A percentile compares a stretch with the other conserved stretches of the same genome.
phyloP scores from a whole-genome alignment of 257 asterid species.

The Solanum clarkiae region DNA sequence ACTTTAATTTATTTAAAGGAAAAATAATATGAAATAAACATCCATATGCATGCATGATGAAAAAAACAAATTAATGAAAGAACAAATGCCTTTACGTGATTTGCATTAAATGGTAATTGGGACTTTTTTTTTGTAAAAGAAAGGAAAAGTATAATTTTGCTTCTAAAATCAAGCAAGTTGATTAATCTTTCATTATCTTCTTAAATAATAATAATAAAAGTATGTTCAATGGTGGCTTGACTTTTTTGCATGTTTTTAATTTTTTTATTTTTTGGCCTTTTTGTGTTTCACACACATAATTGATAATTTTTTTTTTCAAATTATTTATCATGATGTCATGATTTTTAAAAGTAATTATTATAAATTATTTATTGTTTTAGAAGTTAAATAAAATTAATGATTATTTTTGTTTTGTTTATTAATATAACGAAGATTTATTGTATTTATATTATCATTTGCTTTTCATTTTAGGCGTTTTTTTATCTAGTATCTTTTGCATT shows the following conservation, averaged over 20 bases:
- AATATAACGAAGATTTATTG: too few species aligned
- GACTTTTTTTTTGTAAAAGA: background rate
- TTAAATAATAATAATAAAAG: background rate
- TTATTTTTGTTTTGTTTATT: too few species aligned
- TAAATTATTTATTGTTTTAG: too few species aligned
- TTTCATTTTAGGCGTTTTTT: too few species aligned
- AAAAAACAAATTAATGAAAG: background rate
- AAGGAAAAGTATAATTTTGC: background rate
- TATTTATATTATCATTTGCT: too few species aligned
- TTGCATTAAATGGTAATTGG: background rate
- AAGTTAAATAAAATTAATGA: too few species aligned
- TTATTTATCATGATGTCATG: too few species aligned
- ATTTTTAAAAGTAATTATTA: too few species aligned
- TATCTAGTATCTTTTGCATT: too few species aligned
- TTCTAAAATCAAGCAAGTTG: background rate
- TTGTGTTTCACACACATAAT: background rate
- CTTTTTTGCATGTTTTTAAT: too few species aligned
- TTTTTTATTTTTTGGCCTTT: background rate
- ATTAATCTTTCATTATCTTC: background rate
- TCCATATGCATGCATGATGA: background rate
- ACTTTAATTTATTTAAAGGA: background rate
- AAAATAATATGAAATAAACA: background rate
- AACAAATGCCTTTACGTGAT: background rate
- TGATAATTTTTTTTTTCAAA: background rate
- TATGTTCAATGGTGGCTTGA: background rate